A percentile compares a stretch with the other conserved stretches of the same genome.
Evolutionary conservation across 1,284 basidiomycete genomes (phyloP).

Genomic region (Rhodotorula sp.): DNA sequence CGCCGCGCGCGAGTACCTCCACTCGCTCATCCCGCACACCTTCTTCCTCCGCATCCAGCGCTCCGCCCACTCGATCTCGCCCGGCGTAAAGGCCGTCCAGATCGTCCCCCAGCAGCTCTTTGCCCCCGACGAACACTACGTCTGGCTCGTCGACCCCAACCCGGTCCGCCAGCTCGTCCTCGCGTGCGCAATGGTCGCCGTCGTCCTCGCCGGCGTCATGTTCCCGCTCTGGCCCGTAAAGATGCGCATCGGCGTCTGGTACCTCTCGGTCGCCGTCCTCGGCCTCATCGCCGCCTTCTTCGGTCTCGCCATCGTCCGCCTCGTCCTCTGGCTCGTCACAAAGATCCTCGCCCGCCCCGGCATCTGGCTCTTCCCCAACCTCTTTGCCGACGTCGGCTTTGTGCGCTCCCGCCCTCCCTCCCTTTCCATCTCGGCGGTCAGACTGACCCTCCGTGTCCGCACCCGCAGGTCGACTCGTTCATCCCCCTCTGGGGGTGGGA

Average conservation of each 20-base stretch:
- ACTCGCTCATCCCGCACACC: conserved; percentile 65
- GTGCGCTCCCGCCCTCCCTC: conserved; percentile 61
- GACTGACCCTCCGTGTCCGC: neutral
- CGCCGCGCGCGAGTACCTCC: conserved; percentile 71
- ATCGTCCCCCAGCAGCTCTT: conserved; percentile 81
- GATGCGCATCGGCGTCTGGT: conserved; percentile 95
- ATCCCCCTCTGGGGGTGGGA: conserved; percentile 99
- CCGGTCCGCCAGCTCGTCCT: conserved; percentile 78
- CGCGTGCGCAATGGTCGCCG: conserved; percentile 83
- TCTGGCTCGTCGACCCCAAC: conserved; percentile 91
- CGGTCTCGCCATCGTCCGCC: conserved; percentile 82
- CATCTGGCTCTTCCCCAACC: conserved; percentile 98
- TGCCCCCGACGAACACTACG: conserved; percentile 77
- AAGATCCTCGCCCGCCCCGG: conserved; percentile 81
- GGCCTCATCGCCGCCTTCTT: conserved; percentile 91
- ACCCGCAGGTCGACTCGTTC: conserved; percentile 87
- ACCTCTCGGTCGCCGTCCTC: conserved; percentile 83
- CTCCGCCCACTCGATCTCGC: conserved; percentile 53
- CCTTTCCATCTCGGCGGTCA: neutral
- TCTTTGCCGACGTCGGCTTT: conserved; percentile 98
- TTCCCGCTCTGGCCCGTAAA: conserved; percentile 96
- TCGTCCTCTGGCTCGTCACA: conserved; percentile 95
- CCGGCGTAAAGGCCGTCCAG: conserved; percentile 67
- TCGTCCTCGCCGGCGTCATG: conserved; percentile 97
- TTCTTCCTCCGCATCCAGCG: conserved; percentile 89